phyloP scores from a whole-genome alignment of 805 yeast species.

The Barnettozyma populi region DNA sequence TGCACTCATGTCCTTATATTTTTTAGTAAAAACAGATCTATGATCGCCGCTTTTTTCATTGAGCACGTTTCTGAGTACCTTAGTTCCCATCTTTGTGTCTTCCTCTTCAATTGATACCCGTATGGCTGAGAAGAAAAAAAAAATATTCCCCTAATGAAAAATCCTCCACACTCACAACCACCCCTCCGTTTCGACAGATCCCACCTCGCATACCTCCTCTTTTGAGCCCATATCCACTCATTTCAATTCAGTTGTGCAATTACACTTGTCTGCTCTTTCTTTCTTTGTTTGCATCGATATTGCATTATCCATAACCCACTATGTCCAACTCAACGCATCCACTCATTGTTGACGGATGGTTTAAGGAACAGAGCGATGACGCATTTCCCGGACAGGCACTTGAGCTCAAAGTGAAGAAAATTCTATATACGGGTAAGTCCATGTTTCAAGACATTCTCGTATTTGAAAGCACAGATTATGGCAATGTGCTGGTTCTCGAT shows the following conservation, averaged over 20 bases:
- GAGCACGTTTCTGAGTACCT: background rate
- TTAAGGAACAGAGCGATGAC: conserved; percentile 64
- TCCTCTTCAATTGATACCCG: too few relatives aligned
- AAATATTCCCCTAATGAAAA: background rate
- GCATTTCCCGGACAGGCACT: conserved; percentile 88
- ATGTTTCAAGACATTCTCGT: conserved; percentile 72
- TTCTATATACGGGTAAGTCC: conserved; percentile 64
- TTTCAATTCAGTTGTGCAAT: background rate
- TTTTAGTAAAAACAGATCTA: background rate
- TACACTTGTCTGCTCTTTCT: background rate
- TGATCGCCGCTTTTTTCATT: too few relatives aligned
- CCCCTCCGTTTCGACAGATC: background rate
- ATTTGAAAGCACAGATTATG: conserved; percentile 69
- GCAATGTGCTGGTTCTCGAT: conserved; percentile 84
- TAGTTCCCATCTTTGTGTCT: background rate
- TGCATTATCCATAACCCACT: background rate
- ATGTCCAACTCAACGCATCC: conserved; percentile 19
- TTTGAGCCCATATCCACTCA: background rate
- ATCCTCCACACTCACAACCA: background rate
- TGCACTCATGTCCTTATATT: too few relatives aligned
- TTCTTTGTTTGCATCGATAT: background rate
- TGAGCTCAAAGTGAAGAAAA: conserved; percentile 51
- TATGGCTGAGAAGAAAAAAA: background rate
- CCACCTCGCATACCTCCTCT: background rate
- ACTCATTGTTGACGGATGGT: conserved; percentile 64